Evolutionary conservation across 176 grass and related monocot species (phyloP), one percentile per base, ranked within the genome.

Genomic region (Pontederia crassipes): DNA sequence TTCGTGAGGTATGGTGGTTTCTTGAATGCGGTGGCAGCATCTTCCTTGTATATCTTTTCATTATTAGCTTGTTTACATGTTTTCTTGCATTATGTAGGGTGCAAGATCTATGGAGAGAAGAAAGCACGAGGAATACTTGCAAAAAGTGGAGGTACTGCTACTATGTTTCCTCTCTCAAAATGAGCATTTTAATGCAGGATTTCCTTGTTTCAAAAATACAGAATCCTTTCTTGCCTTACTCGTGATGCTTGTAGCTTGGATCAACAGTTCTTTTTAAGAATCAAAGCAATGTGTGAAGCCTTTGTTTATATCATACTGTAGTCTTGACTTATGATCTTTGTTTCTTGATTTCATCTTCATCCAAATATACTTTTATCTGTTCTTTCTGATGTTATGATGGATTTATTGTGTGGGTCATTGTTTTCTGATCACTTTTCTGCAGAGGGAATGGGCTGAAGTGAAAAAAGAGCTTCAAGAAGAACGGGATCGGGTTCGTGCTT

Each of bases 401-500:
- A 67, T 51, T 60, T 52, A 9, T 14, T 71, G 48, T 12, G 51
- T 75, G 18, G 56, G 14, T 0, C 20, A 24, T 67, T 69, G 69
- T 51, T 67, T 20, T 45, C 45, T 50, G 46, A 64, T 11, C 49
- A 3, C 4, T 28, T 69, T 58, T 78, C 52, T 81, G 50, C 62
- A 98, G 93, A 87, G 80, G 74, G 93, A 98, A 58, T 98, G 93
- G 93, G 93, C 93, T 61, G 87, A 98, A 66, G 63, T 81, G 66
- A 98, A 92, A 55, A 89, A 85, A 67, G 93, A 98, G 64, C 79
- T 92, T 83, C 93, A 98, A 73, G 93, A 92, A 69, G 84, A 92
- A 61, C 68, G 81, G 8, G 93, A 98, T 83, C 84, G 78, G 65
- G 84, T 89, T 68, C 87, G 87, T 17, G 66, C 78, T 67, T 58